Evolutionary conservation across 805 yeast genomes (phyloP).

Genomic region (Vanderwaltozyma yarrowii): DNA sequence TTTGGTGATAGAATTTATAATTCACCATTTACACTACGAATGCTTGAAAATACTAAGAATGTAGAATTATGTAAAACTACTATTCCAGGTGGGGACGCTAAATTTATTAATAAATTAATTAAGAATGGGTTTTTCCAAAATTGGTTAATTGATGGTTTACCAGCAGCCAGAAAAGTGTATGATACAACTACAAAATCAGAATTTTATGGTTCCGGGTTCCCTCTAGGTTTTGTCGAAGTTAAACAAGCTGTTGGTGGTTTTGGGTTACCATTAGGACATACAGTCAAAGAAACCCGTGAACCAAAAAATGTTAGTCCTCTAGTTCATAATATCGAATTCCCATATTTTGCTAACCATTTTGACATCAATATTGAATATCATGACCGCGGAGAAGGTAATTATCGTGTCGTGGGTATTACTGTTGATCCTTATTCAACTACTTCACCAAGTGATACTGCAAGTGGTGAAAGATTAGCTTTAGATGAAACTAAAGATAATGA

Average conservation of each 20-base stretch:
- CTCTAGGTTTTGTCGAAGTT: conserved; percentile 60
- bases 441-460: conserved; percentile 5
- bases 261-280: conserved; percentile 1
- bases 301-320: conserved; percentile 1
- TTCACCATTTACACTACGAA: conserved; percentile 74
- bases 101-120: conserved; percentile 69
- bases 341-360: conserved; percentile 72
- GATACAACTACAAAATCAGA: conserved; percentile 50
- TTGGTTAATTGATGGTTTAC: conserved; percentile 93
- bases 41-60: conserved; percentile 69
- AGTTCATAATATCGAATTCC: conserved; percentile 27
- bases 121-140: conserved; percentile 78
- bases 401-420: conserved; percentile 84
- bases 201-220: conserved; percentile 75
- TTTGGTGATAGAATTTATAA: conserved; percentile 94
- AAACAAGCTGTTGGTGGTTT: conserved; percentile 14
- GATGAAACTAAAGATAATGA: conserved; percentile 39
- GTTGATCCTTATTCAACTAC: conserved; percentile 48
- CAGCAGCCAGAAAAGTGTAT: conserved; percentile 60
- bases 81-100: conserved; percentile 57
- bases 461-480: conserved; percentile 35
- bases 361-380: conserved; percentile 78
- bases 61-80: conserved; percentile 47
- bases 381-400: conserved; percentile 51
- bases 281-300: conserved; percentile 1